These are phyloP conservation scores for Arabidopsis hybrid DNA, from an alignment of 441 rosid genomes.

Conservation along the genomic window DNA sequence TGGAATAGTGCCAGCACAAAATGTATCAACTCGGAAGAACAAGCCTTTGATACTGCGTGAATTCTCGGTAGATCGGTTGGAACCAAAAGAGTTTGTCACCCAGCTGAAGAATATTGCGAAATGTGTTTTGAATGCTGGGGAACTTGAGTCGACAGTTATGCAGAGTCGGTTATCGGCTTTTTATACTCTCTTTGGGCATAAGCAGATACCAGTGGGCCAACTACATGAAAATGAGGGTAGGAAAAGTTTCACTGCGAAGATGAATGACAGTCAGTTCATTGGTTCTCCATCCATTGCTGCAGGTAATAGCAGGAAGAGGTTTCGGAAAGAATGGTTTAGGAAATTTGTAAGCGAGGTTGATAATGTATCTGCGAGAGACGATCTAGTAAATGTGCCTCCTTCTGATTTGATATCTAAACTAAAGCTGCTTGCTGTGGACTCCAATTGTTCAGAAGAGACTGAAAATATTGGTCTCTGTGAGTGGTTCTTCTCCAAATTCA, in stretches of 20 bases:
- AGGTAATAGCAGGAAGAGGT: slow-evolving; percentile 59
- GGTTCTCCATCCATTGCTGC: slow-evolving; percentile 58
- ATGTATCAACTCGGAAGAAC: slow-evolving; percentile 31
- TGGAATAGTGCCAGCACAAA: slow-evolving; percentile 31
- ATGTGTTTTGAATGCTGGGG: slow-evolving; percentile 46
- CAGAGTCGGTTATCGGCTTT: slow-evolving; percentile 64
- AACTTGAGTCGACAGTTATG: slow-evolving; percentile 59
- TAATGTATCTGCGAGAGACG: slow-evolving; percentile 51
- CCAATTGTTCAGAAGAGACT: slow-evolving; percentile 50
- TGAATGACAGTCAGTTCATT: slow-evolving; percentile 49
- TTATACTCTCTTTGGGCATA: slow-evolving; percentile 62
- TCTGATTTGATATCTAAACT: slow-evolving; percentile 67
- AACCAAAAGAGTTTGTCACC: slow-evolving; percentile 59
- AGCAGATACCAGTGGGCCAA: slow-evolving; percentile 55
- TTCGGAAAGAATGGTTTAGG: slow-evolving; percentile 62
- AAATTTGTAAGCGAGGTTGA: slow-evolving; percentile 53
- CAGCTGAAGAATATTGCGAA: slow-evolving; percentile 63
- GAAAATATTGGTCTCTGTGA: slow-evolving; percentile 52
- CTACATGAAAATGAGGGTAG: slow-evolving; percentile 48
- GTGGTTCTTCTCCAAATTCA: slow-evolving; percentile 84
- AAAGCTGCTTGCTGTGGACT: slow-evolving; percentile 59
- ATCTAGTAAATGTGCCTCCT: slow-evolving; percentile 54
- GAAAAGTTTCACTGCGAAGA: slow-evolving; percentile 43
- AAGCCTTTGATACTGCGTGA: slow-evolving; percentile 53
- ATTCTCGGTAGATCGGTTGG: slow-evolving; percentile 53